Evolutionary conservation across 305 asterid species (phyloP).

Genomic region (Fraxinus nigra): DNA sequence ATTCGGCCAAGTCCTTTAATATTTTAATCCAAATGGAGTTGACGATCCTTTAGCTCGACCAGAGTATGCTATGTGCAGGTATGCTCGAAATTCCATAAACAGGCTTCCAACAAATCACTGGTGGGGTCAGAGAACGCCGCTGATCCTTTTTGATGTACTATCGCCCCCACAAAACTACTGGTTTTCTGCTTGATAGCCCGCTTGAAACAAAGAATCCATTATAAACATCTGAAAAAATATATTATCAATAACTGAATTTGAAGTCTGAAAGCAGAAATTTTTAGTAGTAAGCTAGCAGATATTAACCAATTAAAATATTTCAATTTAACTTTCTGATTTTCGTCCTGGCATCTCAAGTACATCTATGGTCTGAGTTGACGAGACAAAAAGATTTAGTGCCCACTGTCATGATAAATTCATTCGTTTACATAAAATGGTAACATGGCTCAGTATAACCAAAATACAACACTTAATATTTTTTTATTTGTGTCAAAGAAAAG

Average conservation of each 20-base stretch:
- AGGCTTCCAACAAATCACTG: constrained; percentile 27
- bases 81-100: constrained; percentile 28
- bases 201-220: constrained; percentile 36
- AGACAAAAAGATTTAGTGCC: background rate
- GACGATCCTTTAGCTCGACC: constrained; percentile 28
- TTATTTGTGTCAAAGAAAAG: background rate
- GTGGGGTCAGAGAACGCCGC: constrained; percentile 21
- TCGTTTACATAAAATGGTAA: background rate
- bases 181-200: constrained; percentile 38
- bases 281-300: background rate
- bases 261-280: background rate
- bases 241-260: background rate
- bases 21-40: constrained; percentile 21
- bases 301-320: background rate
- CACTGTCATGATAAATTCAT: background rate
- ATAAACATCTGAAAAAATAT: constrained; percentile 37
- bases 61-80: constrained; percentile 30
- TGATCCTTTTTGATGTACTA: constrained; percentile 20
- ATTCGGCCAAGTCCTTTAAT: constrained; percentile 25
- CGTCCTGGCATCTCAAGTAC: constrained; percentile 18
- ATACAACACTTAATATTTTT: background rate
- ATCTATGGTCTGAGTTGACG: background rate
- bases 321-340: constrained; percentile 10
- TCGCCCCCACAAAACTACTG: constrained; percentile 30
- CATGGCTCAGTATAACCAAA: background rate